Evolutionary conservation across 2,329 filamentous ascomycete genomes (phyloP).

Genomic region (Aphanoascus verrucosus): DNA sequence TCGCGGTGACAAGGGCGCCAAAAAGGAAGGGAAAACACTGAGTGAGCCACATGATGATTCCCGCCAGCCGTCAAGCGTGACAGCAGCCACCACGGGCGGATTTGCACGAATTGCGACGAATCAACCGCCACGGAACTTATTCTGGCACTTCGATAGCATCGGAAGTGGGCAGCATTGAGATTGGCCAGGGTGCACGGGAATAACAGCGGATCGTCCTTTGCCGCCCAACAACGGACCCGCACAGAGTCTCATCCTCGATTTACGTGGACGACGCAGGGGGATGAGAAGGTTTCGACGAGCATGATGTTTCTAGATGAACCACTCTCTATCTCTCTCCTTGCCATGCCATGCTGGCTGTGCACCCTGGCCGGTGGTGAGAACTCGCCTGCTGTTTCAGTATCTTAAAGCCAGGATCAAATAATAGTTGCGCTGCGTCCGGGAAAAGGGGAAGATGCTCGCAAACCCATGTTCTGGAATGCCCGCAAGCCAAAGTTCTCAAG

Average conservation of each 20-base stretch:
- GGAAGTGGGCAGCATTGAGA: background rate
- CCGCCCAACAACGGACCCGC: background rate
- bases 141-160: background rate
- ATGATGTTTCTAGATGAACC: no score
- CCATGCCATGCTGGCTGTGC: no score
- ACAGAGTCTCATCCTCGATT: background rate
- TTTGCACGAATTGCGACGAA: background rate
- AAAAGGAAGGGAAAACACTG: background rate
- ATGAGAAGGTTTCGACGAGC: background rate
- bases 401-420: no score
- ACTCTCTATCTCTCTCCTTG: no score
- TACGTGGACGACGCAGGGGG: constrained; percentile 2
- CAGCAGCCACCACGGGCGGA: constrained; percentile 5
- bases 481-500: no score
- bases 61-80: constrained; percentile 5
- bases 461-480: no score
- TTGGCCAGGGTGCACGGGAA: background rate
- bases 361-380: no score
- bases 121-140: background rate
- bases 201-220: constrained; percentile 2
- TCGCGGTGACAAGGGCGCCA: background rate
- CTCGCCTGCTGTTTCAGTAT: no score
- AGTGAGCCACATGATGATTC: constrained; percentile 8
- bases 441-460: no score
- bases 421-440: no score